Evolutionary conservation across 2,329 filamentous ascomycete genomes (phyloP).

Genomic region (Trichoderma sp.): DNA sequence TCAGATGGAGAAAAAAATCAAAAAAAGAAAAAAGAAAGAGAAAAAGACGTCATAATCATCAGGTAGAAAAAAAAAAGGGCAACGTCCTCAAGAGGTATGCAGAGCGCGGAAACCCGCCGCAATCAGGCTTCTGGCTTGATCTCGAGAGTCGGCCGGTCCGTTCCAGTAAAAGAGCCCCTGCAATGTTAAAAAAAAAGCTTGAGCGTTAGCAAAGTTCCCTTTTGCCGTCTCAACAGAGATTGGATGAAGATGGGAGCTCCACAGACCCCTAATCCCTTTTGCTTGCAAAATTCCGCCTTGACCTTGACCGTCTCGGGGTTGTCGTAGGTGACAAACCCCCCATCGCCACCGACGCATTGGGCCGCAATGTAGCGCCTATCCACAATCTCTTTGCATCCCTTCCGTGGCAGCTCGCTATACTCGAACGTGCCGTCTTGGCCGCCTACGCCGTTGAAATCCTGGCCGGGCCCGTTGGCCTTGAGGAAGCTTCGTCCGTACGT

Average conservation of each 20-base stretch:
- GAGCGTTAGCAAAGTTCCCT: conserved; percentile 6
- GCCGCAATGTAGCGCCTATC: conserved; percentile 67
- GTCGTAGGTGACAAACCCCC: conserved; percentile 77
- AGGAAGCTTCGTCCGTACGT: conserved; percentile 74
- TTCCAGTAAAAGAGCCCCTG: conserved; percentile 80
- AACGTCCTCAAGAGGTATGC: conserved; percentile 28
- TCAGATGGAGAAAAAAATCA: not conserved
- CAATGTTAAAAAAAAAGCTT: conserved; percentile 7
- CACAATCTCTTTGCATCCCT: conserved; percentile 60
- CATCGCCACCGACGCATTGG: conserved; percentile 68
- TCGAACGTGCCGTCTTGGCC: conserved; percentile 71
- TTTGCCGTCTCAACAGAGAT: not conserved
- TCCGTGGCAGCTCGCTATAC: conserved; percentile 65
- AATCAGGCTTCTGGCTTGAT: conserved; percentile 56
- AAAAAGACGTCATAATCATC: conserved; percentile 8
- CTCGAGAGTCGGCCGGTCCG: conserved; percentile 65
- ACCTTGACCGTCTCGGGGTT: conserved; percentile 71
- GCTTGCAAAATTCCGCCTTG: conserved; percentile 71
- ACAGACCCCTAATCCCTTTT: conserved; percentile 64
- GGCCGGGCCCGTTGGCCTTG: conserved; percentile 60
- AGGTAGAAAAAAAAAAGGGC: not conserved
- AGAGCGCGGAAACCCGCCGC: conserved; percentile 55
- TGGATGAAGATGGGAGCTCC: conserved; percentile 5
- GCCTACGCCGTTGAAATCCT: conserved; percentile 52
- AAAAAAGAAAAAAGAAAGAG: not conserved